These are phyloP conservation scores for Cylindrodendrum hubeiense DNA, from an alignment of 2,329 filamentous ascomycete species.

Conservation along the genomic window DNA sequence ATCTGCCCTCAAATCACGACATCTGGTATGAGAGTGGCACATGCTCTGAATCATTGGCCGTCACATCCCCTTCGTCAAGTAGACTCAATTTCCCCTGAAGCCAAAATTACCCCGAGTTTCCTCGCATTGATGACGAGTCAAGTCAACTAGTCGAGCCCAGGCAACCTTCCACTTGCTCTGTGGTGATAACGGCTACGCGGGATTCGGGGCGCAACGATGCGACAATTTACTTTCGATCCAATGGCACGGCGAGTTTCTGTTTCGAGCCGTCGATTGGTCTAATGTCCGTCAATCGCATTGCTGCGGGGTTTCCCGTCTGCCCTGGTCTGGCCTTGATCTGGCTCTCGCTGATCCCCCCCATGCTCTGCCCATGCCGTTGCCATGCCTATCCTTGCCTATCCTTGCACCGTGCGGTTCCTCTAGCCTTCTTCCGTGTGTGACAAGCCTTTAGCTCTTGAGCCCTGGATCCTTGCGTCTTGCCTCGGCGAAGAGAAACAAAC, in stretches of 20 bases:
- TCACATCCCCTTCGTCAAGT: not conserved
- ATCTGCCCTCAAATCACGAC: not conserved
- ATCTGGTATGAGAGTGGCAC: not conserved
- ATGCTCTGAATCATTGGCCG: not conserved
- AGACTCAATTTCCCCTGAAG: not conserved
- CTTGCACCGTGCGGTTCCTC: slow-evolving; percentile 22
- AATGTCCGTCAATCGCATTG: slow-evolving; percentile 44
- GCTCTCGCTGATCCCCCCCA: slow-evolving; percentile 19
- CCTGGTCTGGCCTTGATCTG: slow-evolving; percentile 23
- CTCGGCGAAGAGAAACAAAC: slow-evolving; percentile 34
- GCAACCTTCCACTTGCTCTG: not conserved
- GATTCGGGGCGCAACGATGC: slow-evolving; percentile 23
- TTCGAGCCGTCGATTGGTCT: slow-evolving; percentile 43
- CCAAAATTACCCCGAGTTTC: not conserved
- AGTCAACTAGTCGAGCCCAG: slow-evolving; percentile 3
- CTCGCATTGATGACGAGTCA: slow-evolving; percentile 1
- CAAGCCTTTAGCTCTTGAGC: slow-evolving; percentile 21
- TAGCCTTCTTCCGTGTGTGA: slow-evolving; percentile 29
- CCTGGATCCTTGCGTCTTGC: slow-evolving; percentile 24
- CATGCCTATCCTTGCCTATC: slow-evolving; percentile 12
- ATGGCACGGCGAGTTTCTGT: slow-evolving; percentile 36
- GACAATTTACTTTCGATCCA: slow-evolving; percentile 44
- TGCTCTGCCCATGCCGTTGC: slow-evolving; percentile 3
- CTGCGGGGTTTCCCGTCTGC: slow-evolving; percentile 40
- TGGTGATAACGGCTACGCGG: slow-evolving; percentile 14